Base-by-base conservation (phyloP, 1,284 basidiomycete genomes). In the Phlebopus sp. region DNA sequence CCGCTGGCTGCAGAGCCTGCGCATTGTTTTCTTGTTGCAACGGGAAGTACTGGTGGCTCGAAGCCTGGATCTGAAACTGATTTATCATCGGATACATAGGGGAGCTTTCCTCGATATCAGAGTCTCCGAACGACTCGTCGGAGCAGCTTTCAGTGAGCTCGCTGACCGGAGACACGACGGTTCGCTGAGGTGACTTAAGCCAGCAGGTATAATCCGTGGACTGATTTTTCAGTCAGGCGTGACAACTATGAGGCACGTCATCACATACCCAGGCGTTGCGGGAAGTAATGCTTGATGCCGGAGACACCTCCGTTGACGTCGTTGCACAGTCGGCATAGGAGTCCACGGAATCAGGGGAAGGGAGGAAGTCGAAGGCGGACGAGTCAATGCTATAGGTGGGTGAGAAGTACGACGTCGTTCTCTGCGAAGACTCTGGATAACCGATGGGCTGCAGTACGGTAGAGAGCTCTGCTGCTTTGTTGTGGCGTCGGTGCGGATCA, bases 31-130 rank as follows among this genome's bases (percentile, higher is more conserved):
- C 39, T 27, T 51, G 50, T 2, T 49, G 43, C 30, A 45, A 35
- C 9, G 49, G n/a, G 27, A 27, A 34, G 38, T 46, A 41, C 38
- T 54, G 14, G 40, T 38, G 46, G 32, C 51, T 49, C 6, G 51
- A 49, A 5, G 62, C 46, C 14, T 47, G 64, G 19, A 67, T 36
- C 44, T 67, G 63, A 11, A 68, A 68, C 44, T 60, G 52, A 37
- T 54, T 64, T 55, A 64, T 54, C 66, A 69, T 64, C 39, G 63
- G 67, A 1, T 52, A 67, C 62, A 69, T 69, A 29, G 44, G 44
- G 35, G 38, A 55, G 36, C 10, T 39, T 23, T 67, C 67, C 19
- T 67, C 67, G 29, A 32, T 44, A 36, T 64, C 67, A 1, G 67
- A 66, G 37, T 64, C 67, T 34, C 58, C 64, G 37, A 50, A 53